These are phyloP conservation scores for Inga oerstediana DNA, from an alignment of 306 rosid genomes.

Conservation along the genomic window DNA sequence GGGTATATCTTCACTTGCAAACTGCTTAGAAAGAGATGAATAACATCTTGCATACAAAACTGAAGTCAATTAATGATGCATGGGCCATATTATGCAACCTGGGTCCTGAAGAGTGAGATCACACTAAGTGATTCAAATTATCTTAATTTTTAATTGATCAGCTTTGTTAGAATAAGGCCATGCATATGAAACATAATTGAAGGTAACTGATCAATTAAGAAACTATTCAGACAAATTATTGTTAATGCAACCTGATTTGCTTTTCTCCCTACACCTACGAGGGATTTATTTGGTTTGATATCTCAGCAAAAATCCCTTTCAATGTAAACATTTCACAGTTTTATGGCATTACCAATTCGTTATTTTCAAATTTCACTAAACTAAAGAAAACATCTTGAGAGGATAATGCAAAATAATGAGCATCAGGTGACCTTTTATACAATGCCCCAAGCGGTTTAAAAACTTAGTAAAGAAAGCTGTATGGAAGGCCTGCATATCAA, in stretches of 20 bases:
- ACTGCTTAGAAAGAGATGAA: not conserved
- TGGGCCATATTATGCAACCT: not conserved
- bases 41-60: conserved; percentile 1
- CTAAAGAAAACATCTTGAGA: conserved; percentile 95
- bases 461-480: conserved; percentile 64
- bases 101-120: not conserved
- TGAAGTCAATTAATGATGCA: not conserved
- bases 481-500: conserved; percentile 73
- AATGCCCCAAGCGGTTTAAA: conserved; percentile 25
- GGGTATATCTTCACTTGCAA: conserved; percentile 15
- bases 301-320: no score
- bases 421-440: conserved; percentile 74
- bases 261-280: no score
- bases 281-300: no score
- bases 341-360: conserved; percentile 71
- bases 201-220: no score
- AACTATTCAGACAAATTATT: no score
- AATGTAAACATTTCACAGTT: no score
- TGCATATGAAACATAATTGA: no score
- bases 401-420: conserved; percentile 72
- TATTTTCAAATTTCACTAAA: conserved; percentile 73
- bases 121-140: not conserved
- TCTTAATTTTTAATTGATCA: no score
- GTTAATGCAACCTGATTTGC: no score
- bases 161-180: no score